A percentile compares a stretch with the other conserved stretches of the same genome.
Conservation (phyloP, 2,329 filamentous ascomycete genomes). For the Fusarium tupiense region DNA sequence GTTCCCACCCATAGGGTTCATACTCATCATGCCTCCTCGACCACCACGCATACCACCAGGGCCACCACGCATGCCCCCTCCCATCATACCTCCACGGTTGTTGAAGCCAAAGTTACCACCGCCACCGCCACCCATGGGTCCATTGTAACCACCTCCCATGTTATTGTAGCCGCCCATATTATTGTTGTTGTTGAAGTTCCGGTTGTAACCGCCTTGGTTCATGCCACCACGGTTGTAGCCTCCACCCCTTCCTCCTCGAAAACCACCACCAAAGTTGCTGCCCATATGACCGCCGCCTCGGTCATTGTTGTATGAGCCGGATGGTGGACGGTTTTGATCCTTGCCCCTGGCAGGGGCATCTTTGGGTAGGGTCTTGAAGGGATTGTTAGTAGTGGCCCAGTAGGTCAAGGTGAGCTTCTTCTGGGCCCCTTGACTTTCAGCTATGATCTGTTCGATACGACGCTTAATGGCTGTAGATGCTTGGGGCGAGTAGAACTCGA, state of each 20-base stretch:
- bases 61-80: constrained; percentile 56
- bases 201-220: constrained; percentile 57
- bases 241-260: constrained; percentile 62
- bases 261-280: constrained; percentile 63
- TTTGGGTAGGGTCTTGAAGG: constrained; percentile 91
- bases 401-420: constrained; percentile 81
- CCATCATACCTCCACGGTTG: constrained; percentile 58
- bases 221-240: constrained; percentile 57
- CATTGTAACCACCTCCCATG: constrained; percentile 60
- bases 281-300: constrained; percentile 49
- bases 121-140: constrained; percentile 61
- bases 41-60: constrained; percentile 60
- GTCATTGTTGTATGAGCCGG: constrained; percentile 60
- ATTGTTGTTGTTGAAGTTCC: constrained; percentile 55
- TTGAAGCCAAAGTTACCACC: constrained; percentile 63
- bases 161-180: constrained; percentile 57
- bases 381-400: constrained; percentile 80
- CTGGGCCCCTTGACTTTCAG: constrained; percentile 62
- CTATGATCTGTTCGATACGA: constrained; percentile 73
- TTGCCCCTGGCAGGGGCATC: constrained; percentile 76
- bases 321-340: constrained; percentile 65
- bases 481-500: constrained; percentile 85
- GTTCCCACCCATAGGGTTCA: constrained; percentile 55
- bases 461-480: constrained; percentile 88
- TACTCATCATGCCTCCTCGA: constrained; percentile 62